Evolutionary conservation across 768 basidiomycete species (phyloP).

Genomic region (Mycena galericulata): DNA sequence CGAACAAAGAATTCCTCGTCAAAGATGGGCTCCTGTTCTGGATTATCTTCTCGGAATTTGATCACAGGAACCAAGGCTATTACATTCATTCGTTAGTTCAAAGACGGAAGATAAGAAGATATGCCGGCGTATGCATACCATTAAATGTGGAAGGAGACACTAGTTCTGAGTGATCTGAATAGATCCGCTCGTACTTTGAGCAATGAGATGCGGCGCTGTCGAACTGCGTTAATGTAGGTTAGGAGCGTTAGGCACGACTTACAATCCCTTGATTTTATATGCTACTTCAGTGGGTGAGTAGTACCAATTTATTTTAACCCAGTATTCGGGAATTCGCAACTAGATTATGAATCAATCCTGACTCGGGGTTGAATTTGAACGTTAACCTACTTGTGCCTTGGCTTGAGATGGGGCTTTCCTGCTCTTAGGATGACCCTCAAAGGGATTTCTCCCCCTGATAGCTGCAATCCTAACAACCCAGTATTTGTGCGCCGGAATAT

Average conservation of each 20-base stretch:
- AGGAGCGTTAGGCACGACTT: neutral
- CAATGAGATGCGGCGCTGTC: constrained; percentile 15
- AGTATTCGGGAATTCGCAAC: neutral
- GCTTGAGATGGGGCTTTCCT: too few relatives aligned
- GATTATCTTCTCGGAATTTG: constrained; percentile 16
- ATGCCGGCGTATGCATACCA: neutral
- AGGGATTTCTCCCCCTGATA: neutral
- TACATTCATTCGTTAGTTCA: neutral
- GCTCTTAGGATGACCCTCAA: too few relatives aligned
- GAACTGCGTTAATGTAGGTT: neutral
- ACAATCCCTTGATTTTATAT: constrained; percentile 10
- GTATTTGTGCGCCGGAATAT: constrained; percentile 8
- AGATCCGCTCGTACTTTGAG: constrained; percentile 23
- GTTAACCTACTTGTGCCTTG: neutral
- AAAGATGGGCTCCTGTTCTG: neutral
- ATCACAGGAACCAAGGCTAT: neutral
- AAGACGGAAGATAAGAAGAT: too few relatives aligned
- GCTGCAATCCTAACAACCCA: constrained; percentile 21
- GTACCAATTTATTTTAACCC: constrained; percentile 24
- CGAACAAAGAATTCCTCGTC: neutral
- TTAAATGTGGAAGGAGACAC: constrained; percentile 22
- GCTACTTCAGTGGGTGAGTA: constrained; percentile 16
- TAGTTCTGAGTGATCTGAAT: constrained; percentile 20
- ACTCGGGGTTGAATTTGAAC: neutral
- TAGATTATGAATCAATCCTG: neutral